Base-by-base conservation (phyloP, 371 early-diverging fungal species). In the Lichtheimia ornata region DNA sequence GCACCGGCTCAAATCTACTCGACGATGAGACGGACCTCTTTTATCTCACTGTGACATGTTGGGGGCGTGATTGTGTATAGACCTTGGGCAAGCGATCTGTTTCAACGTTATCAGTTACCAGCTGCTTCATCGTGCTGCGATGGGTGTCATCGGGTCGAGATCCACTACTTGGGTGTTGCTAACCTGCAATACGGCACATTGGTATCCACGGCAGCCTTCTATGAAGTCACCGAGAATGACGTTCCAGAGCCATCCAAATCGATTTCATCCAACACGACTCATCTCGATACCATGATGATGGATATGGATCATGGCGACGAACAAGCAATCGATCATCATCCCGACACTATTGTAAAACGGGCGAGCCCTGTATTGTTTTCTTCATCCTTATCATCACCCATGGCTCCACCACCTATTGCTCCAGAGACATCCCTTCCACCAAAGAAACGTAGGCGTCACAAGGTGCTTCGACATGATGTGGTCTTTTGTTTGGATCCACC, bases 151-250 rank as follows among this genome's bases (percentile, higher is more conserved):
- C 57, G 57, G 20, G 54, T 66, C 54, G 68, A 73, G 44, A 50
- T 62, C 22, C 67, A 73, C 9, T 78, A 49, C 40, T 61, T 78
- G 41, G 78, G 78, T 18, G 55, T 49, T 11, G 64, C 71, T 18
- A 64, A 57, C 9, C 55, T 74, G 4, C 50, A 59, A 24, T 25
- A 42, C 12, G 51, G 66, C 15, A 64, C 70, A 12, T 53, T 35
- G 5, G 57, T 56, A 41, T 45, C 45, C 25, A 44, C 57, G 24
- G 68, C 61, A 27, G 54, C 66, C 12, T 73, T 77, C 49, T 77
- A 68, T 63, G 78, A 77, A 55, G 66, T 77, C 43, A 66, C 67
- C 42, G 71, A 71, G 53, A 73, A 70, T 59, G 69, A 71, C 45
- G 28, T 42, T 15, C 43, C 47, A 22, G 47, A 47, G 47, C 47